A percentile compares a stretch with the other conserved stretches of the same genome.
phyloP scores from a whole-genome alignment of 2,329 filamentous ascomycete species.

The Cryphonectria parasitica region DNA sequence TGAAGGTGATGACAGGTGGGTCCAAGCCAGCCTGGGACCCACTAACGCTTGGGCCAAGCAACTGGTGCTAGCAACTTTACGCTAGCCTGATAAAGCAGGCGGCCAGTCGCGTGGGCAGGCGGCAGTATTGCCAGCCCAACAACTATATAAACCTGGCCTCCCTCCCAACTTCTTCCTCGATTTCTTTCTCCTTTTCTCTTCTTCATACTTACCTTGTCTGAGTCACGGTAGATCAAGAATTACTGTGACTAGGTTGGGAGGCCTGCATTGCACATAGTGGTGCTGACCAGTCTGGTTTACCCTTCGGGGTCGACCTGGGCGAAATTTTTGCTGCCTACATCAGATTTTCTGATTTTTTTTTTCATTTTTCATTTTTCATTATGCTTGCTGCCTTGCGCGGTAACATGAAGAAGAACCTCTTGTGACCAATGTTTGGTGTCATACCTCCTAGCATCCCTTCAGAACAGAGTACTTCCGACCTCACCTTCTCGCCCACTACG shows the following conservation, averaged over 20 bases:
- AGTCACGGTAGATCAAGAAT: slow-evolving; percentile 47
- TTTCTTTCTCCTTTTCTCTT: slow-evolving; percentile 8
- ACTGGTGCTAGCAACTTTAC: not conserved
- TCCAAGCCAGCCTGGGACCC: not conserved
- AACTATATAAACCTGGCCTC: slow-evolving; percentile 20
- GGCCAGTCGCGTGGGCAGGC: not conserved
- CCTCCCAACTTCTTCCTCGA: slow-evolving; percentile 15
- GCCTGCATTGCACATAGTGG: slow-evolving; percentile 60
- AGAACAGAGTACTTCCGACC: too few relatives aligned
- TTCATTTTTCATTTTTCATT: slow-evolving; percentile 56
- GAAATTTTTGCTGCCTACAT: slow-evolving; percentile 51
- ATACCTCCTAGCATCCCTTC: too few relatives aligned
- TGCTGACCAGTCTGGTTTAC: slow-evolving; percentile 53
- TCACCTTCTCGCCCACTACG: too few relatives aligned
- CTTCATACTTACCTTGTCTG: slow-evolving; percentile 30
- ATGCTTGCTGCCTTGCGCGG: slow-evolving; percentile 42
- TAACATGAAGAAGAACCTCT: slow-evolving; percentile 48
- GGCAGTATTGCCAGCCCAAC: slow-evolving; percentile 13
- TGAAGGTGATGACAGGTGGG: not conserved
- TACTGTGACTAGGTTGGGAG: slow-evolving; percentile 45
- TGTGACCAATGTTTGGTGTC: not conserved
- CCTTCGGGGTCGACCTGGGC: slow-evolving; percentile 56
- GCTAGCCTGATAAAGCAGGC: slow-evolving; percentile 5
- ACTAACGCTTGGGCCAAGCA: not conserved
- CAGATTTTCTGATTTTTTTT: slow-evolving; percentile 13